A percentile compares a stretch with the other conserved stretches of the same genome.
phyloP scores from a whole-genome alignment of 495 filamentous ascomycete species.

The Trichoderma virens region DNA sequence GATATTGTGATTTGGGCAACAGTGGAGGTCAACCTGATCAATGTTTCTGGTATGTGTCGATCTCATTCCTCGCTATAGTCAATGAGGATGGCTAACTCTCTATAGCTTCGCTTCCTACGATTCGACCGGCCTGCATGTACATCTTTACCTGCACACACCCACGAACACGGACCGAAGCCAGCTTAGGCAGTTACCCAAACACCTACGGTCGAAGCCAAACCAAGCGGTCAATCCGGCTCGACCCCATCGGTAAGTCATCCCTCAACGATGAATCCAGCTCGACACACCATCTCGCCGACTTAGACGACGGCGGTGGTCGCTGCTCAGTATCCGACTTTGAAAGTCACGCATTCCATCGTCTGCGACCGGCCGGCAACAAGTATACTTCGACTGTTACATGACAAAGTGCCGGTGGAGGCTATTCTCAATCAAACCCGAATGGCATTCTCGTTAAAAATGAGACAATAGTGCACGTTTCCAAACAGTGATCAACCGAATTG shows the following conservation, averaged over 20 bases:
- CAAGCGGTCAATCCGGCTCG: slow-evolving; percentile 10
- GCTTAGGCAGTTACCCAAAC: slow-evolving; percentile 4
- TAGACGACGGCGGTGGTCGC: slow-evolving; percentile 10
- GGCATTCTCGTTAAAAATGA: slow-evolving; percentile 10
- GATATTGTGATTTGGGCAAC: slow-evolving; percentile 9
- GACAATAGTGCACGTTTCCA: slow-evolving; percentile 3
- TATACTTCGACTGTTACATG: slow-evolving; percentile 10
- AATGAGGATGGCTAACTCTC: slow-evolving; percentile 6
- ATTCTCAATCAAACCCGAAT: slow-evolving; percentile 4
- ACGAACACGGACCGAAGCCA: slow-evolving; percentile 8
- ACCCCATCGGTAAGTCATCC: slow-evolving; percentile 5
- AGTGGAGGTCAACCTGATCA: slow-evolving; percentile 5
- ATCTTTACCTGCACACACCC: slow-evolving; percentile 10
- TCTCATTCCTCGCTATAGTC: slow-evolving; percentile 7
- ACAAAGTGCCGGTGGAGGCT: slow-evolving; percentile 7
- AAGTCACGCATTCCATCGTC: slow-evolving; percentile 5
- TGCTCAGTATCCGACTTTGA: slow-evolving; percentile 11
- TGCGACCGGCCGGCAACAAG: slow-evolving; percentile 9
- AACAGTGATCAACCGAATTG: slow-evolving; percentile 1
- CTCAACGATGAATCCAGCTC: slow-evolving; percentile 11
- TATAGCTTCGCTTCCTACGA: slow-evolving; percentile 10
- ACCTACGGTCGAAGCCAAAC: slow-evolving; percentile 6
- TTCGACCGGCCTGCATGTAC: slow-evolving; percentile 11
- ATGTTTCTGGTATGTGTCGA: slow-evolving; percentile 9
- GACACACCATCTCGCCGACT: slow-evolving; percentile 10